phyloP scores from a whole-genome alignment of 2,329 filamentous ascomycete genomes.

The Venturia oleaginea region DNA sequence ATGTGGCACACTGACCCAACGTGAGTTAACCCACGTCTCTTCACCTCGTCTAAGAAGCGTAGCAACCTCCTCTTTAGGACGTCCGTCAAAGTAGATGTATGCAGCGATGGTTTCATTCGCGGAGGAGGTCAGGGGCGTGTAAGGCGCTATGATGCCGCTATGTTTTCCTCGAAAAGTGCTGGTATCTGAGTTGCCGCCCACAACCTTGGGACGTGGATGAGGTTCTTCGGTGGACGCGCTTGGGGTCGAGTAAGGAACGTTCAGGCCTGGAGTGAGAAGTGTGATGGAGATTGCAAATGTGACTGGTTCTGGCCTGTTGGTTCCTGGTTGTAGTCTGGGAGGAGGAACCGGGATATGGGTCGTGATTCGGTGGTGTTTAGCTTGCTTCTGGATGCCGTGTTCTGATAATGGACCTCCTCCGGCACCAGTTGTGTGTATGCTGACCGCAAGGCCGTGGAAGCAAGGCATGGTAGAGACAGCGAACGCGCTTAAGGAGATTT shows the following conservation, averaged over 20 bases:
- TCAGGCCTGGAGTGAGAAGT: constrained; percentile 75
- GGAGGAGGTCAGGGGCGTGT: constrained; percentile 84
- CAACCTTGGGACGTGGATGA: constrained; percentile 70
- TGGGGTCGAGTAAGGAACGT: constrained; percentile 87
- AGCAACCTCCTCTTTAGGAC: constrained; percentile 92
- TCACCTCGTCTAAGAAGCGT: constrained; percentile 86
- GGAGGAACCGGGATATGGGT: constrained; percentile 95
- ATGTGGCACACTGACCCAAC: constrained; percentile 92
- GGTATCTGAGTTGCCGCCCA: constrained; percentile 49
- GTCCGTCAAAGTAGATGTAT: constrained; percentile 97
- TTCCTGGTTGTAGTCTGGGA: constrained; percentile 60
- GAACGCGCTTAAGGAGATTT: background rate
- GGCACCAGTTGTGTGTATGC: constrained; percentile 74
- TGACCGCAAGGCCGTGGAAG: constrained; percentile 98
- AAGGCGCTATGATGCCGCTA: constrained; percentile 59
- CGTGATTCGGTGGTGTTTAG: constrained; percentile 82
- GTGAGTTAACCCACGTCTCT: constrained; percentile 97
- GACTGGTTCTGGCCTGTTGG: constrained; percentile 70
- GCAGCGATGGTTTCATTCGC: constrained; percentile 96
- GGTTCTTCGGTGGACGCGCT: constrained; percentile 70
- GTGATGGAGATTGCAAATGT: constrained; percentile 98
- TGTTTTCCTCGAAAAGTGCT: constrained; percentile 37
- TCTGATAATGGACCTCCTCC: constrained; percentile 74
- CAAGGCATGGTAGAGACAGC: constrained; percentile 59
- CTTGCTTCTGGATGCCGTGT: constrained; percentile 90